A percentile compares a stretch with the other conserved stretches of the same genome.
phyloP scores from a whole-genome alignment of 2,329 filamentous ascomycete species.

The Botryotinia convoluta region DNA sequence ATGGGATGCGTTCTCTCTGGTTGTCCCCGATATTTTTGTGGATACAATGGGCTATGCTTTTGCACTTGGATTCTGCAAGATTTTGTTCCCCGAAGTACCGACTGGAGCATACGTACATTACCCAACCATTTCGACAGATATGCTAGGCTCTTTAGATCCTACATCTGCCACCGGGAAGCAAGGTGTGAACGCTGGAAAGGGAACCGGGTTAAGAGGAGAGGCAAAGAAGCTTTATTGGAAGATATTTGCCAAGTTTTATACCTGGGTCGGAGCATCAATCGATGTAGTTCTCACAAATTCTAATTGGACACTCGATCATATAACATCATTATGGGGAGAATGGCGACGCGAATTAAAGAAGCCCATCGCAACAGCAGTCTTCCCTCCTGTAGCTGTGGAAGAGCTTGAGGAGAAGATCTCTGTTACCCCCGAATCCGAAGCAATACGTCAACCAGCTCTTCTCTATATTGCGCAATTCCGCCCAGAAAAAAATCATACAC shows the following conservation, averaged over 20 bases:
- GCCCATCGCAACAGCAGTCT: constrained; percentile 67
- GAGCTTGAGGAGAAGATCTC: constrained; percentile 75
- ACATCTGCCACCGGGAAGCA: constrained; percentile 54
- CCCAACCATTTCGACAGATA: constrained; percentile 96
- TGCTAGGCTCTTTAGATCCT: constrained; percentile 80
- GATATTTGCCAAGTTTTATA: constrained; percentile 78
- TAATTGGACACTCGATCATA: constrained; percentile 85
- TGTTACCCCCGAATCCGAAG: constrained; percentile 67
- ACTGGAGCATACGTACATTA: constrained; percentile 97
- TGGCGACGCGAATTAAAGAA: constrained; percentile 47
- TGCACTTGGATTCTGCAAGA: constrained; percentile 75
- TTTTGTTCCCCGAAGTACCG: constrained; percentile 75
- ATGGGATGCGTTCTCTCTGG: constrained; percentile 87
- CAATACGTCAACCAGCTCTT: constrained; percentile 65
- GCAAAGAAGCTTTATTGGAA: constrained; percentile 84
- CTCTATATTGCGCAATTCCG: constrained; percentile 97
- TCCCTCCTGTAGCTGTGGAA: constrained; percentile 86
- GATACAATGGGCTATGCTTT: constrained; percentile 99
- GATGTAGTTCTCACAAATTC: constrained; percentile 98
- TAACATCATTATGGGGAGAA: constrained; percentile 75
- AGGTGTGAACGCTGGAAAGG: constrained; percentile 82
- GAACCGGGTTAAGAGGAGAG: constrained; percentile 65
- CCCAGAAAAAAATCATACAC: constrained; percentile 91
- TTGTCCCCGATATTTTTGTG: constrained; percentile 90
- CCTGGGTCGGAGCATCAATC: constrained; percentile 75